Conservation (phyloP, 2,329 filamentous ascomycete genomes). For the Aspergillus texensis region DNA sequence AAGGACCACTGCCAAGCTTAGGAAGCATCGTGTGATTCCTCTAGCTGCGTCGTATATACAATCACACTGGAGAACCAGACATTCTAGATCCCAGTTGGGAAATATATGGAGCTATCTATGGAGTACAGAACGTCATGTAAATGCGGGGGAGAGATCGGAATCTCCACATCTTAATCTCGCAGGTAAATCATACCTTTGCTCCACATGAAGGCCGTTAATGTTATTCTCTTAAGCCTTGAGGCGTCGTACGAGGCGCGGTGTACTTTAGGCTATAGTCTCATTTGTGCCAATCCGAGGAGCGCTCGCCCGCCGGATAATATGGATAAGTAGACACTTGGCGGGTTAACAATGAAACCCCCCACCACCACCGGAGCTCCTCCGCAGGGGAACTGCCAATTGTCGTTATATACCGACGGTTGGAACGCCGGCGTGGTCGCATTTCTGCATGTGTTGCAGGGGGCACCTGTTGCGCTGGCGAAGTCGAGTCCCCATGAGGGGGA, state of each 20-base stretch:
- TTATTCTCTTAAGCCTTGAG: background rate
- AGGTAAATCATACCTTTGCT: background rate
- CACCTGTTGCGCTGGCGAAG: background rate
- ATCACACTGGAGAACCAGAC: background rate
- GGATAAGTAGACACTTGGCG: background rate
- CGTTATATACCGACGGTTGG: constrained; percentile 5
- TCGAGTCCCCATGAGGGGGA: constrained; percentile 3
- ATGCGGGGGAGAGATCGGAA: background rate
- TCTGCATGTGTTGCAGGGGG: background rate
- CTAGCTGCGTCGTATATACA: no score
- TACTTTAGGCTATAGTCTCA: constrained; percentile 11
- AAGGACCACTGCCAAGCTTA: background rate
- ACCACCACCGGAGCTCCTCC: constrained; percentile 5
- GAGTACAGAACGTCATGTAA: background rate
- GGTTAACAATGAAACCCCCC: background rate
- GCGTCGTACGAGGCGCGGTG: background rate
- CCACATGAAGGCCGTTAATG: background rate
- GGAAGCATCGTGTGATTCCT: background rate
- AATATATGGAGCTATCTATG: background rate
- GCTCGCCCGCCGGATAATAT: constrained; percentile 12
- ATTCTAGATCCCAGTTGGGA: background rate
- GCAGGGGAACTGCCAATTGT: constrained; percentile 3
- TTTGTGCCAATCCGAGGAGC: background rate
- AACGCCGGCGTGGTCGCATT: background rate
- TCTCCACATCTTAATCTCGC: background rate